Base-by-base conservation (phyloP, 1,284 basidiomycete species). In the Heterobasidion annosum region DNA sequence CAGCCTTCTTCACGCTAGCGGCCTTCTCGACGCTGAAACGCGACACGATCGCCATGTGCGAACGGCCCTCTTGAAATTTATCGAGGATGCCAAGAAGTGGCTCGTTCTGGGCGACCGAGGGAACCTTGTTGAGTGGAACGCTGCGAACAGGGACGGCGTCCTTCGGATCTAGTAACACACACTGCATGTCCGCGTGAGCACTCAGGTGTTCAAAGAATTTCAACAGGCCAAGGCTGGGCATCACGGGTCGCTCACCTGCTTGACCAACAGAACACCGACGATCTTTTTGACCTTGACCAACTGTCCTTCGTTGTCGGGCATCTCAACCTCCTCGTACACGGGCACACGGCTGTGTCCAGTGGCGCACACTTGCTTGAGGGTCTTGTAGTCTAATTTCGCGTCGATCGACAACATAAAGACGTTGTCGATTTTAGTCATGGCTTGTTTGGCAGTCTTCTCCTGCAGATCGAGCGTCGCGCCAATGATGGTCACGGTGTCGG, bases 21-120 rank as follows among this genome's bases (percentile, higher is more conserved):
- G 79, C 83, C 72, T 78, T 64, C 59, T 65, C 67, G 57, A 70
- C 59, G 54, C 70, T 71, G 62, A 73, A 68, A 48, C 86, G 80
- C 55, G 82, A 83, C 58, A 96, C 91, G 59, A 95, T 88, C 34
- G 93, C 93, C 79, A 96, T 93, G 66, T 96, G 93, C 45, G 87
- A 91, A 43, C 91, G 79, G 9, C 93, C 93, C 65, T 94, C 91
- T 67, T 95, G 93, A 69, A 96, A 96, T 57, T 79, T 87, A 67
- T 95, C 93, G 52, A 96, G 78, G 59, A 95, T 90, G 43, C 90
- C 86, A 18, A 95, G 79, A 4, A 96, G 74, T 18, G 91, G 82
- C 67, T 94, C 91, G 62, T 95, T 91, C 54, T 83, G 85, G 1
- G 92, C 88, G 1, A 95, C 89, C 47, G 88, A 87, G 0, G 88